phyloP scores from a whole-genome alignment of 2,329 filamentous ascomycete species.

The Alternaria sp. region DNA sequence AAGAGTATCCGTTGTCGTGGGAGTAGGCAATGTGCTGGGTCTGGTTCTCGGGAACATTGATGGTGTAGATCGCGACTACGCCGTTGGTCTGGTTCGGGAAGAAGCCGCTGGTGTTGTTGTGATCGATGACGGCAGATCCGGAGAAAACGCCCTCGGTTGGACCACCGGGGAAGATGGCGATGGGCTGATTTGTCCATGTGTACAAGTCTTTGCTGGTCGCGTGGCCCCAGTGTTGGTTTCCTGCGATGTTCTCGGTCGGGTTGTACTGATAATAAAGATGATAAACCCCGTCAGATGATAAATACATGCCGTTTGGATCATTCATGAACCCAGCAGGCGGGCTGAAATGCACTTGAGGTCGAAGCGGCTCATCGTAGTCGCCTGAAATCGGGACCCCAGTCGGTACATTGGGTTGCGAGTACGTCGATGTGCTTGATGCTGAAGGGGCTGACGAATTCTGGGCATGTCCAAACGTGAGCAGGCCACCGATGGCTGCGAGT shows the following conservation, averaged over 20 bases:
- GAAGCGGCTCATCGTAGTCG: slow-evolving; percentile 49
- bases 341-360: slow-evolving; percentile 64
- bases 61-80: slow-evolving; percentile 67
- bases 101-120: slow-evolving; percentile 70
- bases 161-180: slow-evolving; percentile 65
- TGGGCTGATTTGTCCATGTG: slow-evolving; percentile 69
- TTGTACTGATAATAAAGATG: slow-evolving; percentile 72
- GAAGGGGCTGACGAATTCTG: not conserved
- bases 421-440: slow-evolving; percentile 17
- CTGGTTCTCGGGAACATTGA: slow-evolving; percentile 54
- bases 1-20: slow-evolving; percentile 66
- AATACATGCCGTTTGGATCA: slow-evolving; percentile 70
- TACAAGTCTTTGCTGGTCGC: slow-evolving; percentile 68
- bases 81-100: slow-evolving; percentile 66
- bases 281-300: slow-evolving; percentile 64
- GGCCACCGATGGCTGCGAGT: not conserved
- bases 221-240: slow-evolving; percentile 72
- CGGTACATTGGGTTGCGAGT: slow-evolving; percentile 31
- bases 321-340: slow-evolving; percentile 61
- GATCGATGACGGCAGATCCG: slow-evolving; percentile 65
- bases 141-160: slow-evolving; percentile 61
- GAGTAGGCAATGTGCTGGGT: slow-evolving; percentile 69
- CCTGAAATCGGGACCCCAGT: slow-evolving; percentile 48
- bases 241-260: slow-evolving; percentile 56
- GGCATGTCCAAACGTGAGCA: not conserved